A percentile compares a stretch with the other conserved stretches of the same genome.
phyloP scores from a whole-genome alignment of 192 early-diverging fungal species.

The Podila epigama region DNA sequence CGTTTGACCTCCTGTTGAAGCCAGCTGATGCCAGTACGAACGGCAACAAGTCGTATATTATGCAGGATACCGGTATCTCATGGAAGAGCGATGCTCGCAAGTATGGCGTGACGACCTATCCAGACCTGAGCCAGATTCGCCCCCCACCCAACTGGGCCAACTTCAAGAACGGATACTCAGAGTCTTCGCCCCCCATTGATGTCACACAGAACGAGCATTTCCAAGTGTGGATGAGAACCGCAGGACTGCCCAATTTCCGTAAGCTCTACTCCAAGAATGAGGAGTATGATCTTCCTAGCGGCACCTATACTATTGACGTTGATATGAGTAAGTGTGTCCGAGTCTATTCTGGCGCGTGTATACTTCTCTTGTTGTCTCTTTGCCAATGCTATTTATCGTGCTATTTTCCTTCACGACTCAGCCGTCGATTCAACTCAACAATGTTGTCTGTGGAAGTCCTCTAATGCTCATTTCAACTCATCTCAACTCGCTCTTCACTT shows the following conservation, averaged over 20 bases:
- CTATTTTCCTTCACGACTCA: no score
- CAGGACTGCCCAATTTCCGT: constrained; percentile 94
- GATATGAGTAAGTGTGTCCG: constrained; percentile 68
- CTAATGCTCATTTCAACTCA: no score
- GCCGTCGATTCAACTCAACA: no score
- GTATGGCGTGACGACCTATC: constrained; percentile 66
- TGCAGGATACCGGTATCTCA: constrained; percentile 79
- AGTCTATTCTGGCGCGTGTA: not conserved
- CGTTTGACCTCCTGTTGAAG: constrained; percentile 64
- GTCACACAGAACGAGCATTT: constrained; percentile 79
- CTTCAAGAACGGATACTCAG: constrained; percentile 66
- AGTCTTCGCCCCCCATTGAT: constrained; percentile 65
- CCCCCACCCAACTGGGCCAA: constrained; percentile 91
- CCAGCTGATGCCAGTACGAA: constrained; percentile 56
- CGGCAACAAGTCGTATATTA: constrained; percentile 56
- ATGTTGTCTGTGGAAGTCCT: no score
- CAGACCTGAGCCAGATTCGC: constrained; percentile 55
- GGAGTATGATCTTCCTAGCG: constrained; percentile 62
- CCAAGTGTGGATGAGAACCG: constrained; percentile 99
- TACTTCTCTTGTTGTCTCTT: constrained; percentile 16
- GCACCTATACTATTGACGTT: constrained; percentile 79
- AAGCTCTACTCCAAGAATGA: constrained; percentile 91
- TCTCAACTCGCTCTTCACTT: no score
- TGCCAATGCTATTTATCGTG: no score
- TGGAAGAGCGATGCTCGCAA: constrained; percentile 86